Evolutionary conservation across 2,329 filamentous ascomycete species (phyloP).

Genomic region (Dactylellina sp.): DNA sequence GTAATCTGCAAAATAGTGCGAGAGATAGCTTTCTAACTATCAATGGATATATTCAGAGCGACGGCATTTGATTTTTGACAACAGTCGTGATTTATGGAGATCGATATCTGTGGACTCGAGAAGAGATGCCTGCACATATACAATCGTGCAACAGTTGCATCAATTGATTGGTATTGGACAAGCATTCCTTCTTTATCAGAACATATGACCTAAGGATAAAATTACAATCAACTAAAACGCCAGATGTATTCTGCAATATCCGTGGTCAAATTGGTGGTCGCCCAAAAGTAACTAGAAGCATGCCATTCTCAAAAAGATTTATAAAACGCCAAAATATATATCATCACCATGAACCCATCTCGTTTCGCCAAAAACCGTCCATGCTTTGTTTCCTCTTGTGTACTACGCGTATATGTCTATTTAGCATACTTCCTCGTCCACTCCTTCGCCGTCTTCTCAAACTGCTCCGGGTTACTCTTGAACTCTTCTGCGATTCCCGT

Average conservation of each 20-base stretch:
- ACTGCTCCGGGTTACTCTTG: constrained; percentile 74
- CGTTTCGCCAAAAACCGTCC: not conserved
- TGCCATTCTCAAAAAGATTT: not conserved
- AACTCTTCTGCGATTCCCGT: constrained; percentile 86
- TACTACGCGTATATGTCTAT: constrained; percentile 27
- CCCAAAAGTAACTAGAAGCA: constrained; percentile 13
- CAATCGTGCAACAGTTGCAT: no score
- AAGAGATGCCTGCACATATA: no score
- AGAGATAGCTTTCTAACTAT: no score
- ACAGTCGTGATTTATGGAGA: not conserved
- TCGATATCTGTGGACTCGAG: no score
- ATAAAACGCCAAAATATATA: constrained; percentile 18
- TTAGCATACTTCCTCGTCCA: constrained; percentile 80
- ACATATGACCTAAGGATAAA: constrained; percentile 30
- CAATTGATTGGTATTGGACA: constrained; percentile 4
- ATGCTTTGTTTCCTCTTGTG: no score
- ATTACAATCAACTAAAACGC: constrained; percentile 47
- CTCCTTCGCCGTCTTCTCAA: constrained; percentile 78
- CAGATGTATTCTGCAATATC: constrained; percentile 20
- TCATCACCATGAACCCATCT: not conserved
- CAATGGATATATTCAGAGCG: no score
- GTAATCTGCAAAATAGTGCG: no score
- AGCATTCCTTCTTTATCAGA: constrained; percentile 24
- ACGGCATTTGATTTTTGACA: no score
- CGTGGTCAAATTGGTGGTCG: constrained; percentile 13